Base-by-base conservation (phyloP, 768 basidiomycete genomes). In the Amanita pseudoporphyria region DNA sequence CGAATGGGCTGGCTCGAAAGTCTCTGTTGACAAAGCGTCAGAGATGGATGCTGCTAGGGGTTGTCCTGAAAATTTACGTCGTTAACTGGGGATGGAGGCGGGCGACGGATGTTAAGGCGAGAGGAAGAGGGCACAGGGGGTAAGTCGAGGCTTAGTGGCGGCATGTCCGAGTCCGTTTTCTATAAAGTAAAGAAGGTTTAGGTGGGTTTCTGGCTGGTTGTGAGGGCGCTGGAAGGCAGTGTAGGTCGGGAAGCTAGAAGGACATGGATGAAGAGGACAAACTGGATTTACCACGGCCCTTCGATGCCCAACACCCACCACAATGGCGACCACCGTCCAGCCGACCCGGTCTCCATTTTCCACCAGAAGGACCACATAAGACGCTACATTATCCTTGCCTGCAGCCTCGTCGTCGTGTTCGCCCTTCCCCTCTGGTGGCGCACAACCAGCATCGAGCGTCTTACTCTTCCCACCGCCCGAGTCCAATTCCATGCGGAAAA, bases 371-470 rank as follows among this genome's bases (percentile, higher is more conserved):
- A 67, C 43, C 56, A 51, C 45, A 69, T 72, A 37, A 73, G 85
- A 26, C 69, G 82, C 55, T 66, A 66, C 21, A 82, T 92, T 54
- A 71, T 94, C 51, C 63, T 71, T 3, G 77, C 87, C 1, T 96
- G 94, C 64, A 92, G 92, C 80, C 48, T 75, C 21, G 66, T 91
- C 22, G 74, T 96, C 31, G 55, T 95, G 30, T 66, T 90, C 6
- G 84, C 84, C 1, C 52, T 94, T 16, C 96, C 96, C 2, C 73
- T 90, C 43, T 99, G 96, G 96, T 97, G 92, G 91, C 74, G 72
- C 45, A 83, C 87, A 22, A 98, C 96, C 4, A 87, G 87, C 54
- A 95, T 98, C 24, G 77, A 93, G 59, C 79, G 94, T 22, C 71
- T 87, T 13, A 69, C 83, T 0, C 69, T 96, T 10, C 90, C 94